Conservation (phyloP, 768 basidiomycete genomes). For the Boletus sp. region DNA sequence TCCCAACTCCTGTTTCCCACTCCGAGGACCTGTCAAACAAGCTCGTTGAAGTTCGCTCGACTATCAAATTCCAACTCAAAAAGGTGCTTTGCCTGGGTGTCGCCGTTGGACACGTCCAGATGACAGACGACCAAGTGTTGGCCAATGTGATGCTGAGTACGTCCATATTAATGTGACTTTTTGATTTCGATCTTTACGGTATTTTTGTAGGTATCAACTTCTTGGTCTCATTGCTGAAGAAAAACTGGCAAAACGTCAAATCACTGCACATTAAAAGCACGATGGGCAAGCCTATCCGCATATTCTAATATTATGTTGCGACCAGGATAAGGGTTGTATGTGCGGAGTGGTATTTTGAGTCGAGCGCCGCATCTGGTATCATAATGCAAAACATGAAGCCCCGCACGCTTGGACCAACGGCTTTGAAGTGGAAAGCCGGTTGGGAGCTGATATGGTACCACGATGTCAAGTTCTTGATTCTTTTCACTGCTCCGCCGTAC, state of each 20-base stretch:
- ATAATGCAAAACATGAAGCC: constrained; percentile 93
- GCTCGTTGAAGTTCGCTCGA: constrained; percentile 93
- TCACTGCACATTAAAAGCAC: constrained; percentile 98
- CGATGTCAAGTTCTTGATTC: constrained; percentile 23
- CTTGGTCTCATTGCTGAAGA: constrained; percentile 98
- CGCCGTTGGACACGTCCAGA: constrained; percentile 95
- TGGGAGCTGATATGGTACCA: constrained; percentile 77
- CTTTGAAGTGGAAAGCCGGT: constrained; percentile 69
- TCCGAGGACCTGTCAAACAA: constrained; percentile 88
- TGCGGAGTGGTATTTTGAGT: constrained; percentile 15
- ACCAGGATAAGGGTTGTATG: constrained; percentile 7
- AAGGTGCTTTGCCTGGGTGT: constrained; percentile 99
- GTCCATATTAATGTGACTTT: constrained; percentile 24
- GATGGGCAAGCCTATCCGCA: constrained; percentile 97
- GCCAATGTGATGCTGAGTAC: constrained; percentile 95
- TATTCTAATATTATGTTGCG: constrained; percentile 59
- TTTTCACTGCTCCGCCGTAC: constrained; percentile 10
- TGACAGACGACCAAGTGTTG: constrained; percentile 96
- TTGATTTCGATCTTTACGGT: constrained; percentile 4
- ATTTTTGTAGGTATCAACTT: constrained; percentile 89
- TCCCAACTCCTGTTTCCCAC: constrained; percentile 96
- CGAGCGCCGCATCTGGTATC: constrained; percentile 32
- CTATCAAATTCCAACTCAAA: constrained; percentile 99
- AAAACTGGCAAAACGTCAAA: constrained; percentile 99
- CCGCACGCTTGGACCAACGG: constrained; percentile 99